Evolutionary conservation across 306 rosid species (phyloP), one percentile per base, ranked within the genome.

Genomic region (Acacia crassicarpa): DNA sequence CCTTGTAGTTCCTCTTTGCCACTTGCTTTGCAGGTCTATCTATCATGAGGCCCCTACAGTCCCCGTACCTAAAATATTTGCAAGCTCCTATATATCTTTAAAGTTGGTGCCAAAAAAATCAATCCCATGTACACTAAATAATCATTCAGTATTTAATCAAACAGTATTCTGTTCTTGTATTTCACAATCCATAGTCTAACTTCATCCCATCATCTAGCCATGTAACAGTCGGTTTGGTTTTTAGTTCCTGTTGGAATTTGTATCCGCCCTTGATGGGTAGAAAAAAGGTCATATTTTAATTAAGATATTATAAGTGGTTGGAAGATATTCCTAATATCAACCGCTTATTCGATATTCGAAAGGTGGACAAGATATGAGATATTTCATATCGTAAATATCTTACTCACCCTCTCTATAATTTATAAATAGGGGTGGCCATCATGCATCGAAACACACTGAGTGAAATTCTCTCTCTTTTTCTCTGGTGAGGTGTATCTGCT

Each of bases 1-100:
- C 61, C 76, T 72, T 48, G 3, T 33, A 51, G n/a, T 35, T 53
- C 33, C 71, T 62, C 81, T 81, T 61, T 67, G 66, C 74, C 54
- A 62, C 67, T 25, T 33, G 41, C 71, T 16, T 72, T 85, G 72
- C 82, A 63, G 73, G 53, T 70, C 56, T 59, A 51, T 77, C 40
- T 59, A 62, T 77, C 40, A 8, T 53, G 25, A 78, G 65, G 63
- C 71, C 78, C 79, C 78, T 25, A 71, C 27, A 1, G 30, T 30
- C 32, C 66, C 54, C 74, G 43, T 16, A 16, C 72, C 45, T 38
- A 82, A 48, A 38, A 68, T 56, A 40, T 35, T 40, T 67, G 77
- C 62, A 75, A 12, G 30, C 48, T 49, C 59, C 67, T 38, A 1
- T 43, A 43, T 2, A 62, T 23, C 40, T 66, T 46, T 75, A 58